A percentile compares a stretch with the other conserved stretches of the same genome.
Conservation (phyloP, 2,329 filamentous ascomycete species). For the Verruconis gallopava region DNA sequence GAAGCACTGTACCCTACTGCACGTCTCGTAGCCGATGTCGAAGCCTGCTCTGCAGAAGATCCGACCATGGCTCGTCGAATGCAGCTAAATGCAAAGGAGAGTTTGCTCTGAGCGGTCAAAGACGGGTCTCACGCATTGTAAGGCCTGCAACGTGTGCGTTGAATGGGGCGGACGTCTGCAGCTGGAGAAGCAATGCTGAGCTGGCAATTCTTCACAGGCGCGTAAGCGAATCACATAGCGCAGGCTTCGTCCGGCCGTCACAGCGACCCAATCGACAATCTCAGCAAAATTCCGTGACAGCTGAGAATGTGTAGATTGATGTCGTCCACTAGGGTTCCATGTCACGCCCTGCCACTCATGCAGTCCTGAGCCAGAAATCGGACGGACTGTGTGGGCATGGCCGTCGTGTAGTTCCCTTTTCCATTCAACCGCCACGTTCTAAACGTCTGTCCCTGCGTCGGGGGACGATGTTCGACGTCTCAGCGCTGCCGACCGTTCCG, state of each 20-base stretch:
- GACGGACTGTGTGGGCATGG: too few species aligned
- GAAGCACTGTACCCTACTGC: too few species aligned
- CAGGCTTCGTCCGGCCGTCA: not conserved
- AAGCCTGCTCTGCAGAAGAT: not conserved
- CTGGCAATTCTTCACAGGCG: not conserved
- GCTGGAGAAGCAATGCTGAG: not conserved
- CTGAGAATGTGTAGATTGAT: not conserved
- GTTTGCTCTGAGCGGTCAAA: not conserved
- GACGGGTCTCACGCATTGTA: too few species aligned
- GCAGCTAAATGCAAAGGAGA: slow-evolving; percentile 1
- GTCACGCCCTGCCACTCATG: too few species aligned
- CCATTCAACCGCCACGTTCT: too few species aligned
- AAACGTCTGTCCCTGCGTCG: too few species aligned
- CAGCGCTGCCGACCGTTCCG: too few species aligned
- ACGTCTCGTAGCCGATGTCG: not conserved
- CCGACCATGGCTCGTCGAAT: not conserved
- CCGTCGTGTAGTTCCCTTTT: too few species aligned
- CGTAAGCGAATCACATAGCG: not conserved
- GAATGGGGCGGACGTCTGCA: too few species aligned
- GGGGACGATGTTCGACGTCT: too few species aligned
- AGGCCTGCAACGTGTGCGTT: not conserved
- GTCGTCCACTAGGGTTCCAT: too few species aligned
- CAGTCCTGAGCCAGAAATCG: too few species aligned
- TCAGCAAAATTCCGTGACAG: not conserved
- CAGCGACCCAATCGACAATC: not conserved